A percentile compares a stretch with the other conserved stretches of the same genome.
phyloP scores from a whole-genome alignment of 2,329 filamentous ascomycete species.

The Escovopsis sp. region DNA sequence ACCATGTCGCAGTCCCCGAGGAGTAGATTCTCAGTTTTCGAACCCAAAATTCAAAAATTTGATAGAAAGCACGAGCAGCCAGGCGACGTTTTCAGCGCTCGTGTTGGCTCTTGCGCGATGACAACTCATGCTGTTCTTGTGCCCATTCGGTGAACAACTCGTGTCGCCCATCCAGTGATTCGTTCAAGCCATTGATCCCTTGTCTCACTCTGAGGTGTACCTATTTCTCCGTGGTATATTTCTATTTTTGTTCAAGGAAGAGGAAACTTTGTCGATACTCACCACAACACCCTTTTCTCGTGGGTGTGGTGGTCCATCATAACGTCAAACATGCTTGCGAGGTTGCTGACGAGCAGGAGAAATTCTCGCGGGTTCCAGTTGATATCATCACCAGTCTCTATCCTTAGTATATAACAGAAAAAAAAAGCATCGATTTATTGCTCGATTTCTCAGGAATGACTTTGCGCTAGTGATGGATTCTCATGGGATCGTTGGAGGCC shows the following conservation, averaged over 20 bases:
- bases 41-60: conserved; percentile 5
- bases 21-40: conserved; percentile 49
- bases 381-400: too few relatives aligned
- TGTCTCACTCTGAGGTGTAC: conserved; percentile 73
- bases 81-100: background rate
- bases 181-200: conserved; percentile 25
- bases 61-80: conserved; percentile 1
- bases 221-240: conserved; percentile 51
- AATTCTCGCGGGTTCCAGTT: background rate
- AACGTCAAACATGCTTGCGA: conserved; percentile 40
- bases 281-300: conserved; percentile 44
- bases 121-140: background rate
- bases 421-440: conserved; percentile 40
- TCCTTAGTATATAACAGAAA: conserved; percentile 26
- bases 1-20: conserved; percentile 54
- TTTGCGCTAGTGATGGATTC: too few relatives aligned
- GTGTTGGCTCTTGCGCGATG: background rate
- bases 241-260: conserved; percentile 80
- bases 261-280: conserved; percentile 49
- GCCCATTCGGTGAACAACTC: background rate
- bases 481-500: conserved; percentile 45
- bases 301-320: conserved; percentile 60
- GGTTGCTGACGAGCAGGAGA: background rate
- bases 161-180: background rate
- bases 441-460: conserved; percentile 49